Base-by-base conservation (phyloP, 208 protist genomes). In the Wallacemonas rigidus region DNA sequence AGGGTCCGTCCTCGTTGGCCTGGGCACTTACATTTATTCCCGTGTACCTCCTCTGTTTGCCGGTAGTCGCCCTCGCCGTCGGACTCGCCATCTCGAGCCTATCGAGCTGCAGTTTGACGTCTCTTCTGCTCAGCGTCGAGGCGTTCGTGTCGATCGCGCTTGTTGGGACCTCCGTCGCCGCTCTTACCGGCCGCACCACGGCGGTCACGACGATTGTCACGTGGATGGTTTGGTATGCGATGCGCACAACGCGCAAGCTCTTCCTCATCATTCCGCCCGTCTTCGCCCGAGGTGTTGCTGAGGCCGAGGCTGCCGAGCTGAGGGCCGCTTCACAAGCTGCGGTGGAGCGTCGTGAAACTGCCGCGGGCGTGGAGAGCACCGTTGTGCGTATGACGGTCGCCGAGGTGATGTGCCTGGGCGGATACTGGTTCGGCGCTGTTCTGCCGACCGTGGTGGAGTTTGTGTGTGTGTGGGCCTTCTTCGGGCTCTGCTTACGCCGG, bases 401-500 rank as follows among this genome's bases (percentile, higher is more conserved):
- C 5, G 8, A 65, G 60, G 60, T 65, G 7, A 17, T 65, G 60
- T 65, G 60, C n/a, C 60, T 65, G 41, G 60, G 60, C 17, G 43
- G 41, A 2, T 65, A 64, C n/a, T 77, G 57, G 51, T 45, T 45
- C 60, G 44, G 17, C 9, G 70, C 71, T 58, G 38, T 75, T 55
- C 14, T 77, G 15, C 58, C 36, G 4, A 72, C 56, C 15, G 2
- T 77, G n/a, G 76, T 86, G 38, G 80, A 88, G 65, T 72, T 62
- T 60, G 58, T 72, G 17, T 91, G 86, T 68, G 54, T 81, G 11
- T 77, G 72, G 51, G 11, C 45, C 39, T 91, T 88, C 55, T 39
- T 86, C 6, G 75, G 47, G 14, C 54, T 91, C 12, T 76, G 63
- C 9, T 67, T 91, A 39, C 50, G 61, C 2, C 82, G 83, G 14